A percentile compares a stretch with the other conserved stretches of the same genome.
phyloP scores from a whole-genome alignment of 108 stramenopile species.

The Fragilaria crotonensis region DNA sequence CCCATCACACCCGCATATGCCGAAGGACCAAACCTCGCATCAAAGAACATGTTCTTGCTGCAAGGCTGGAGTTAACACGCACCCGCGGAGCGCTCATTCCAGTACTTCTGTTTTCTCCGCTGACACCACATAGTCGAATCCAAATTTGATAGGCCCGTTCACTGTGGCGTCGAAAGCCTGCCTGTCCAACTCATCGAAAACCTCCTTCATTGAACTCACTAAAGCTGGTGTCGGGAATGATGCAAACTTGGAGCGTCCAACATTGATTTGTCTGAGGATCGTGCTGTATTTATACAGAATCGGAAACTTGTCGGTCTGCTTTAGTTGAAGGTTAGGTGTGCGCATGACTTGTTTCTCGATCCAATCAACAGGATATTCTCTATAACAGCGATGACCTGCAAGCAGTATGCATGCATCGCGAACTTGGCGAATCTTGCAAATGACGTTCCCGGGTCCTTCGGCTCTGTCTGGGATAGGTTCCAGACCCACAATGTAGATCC shows the following conservation, averaged over 20 bases:
- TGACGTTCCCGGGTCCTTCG: neutral
- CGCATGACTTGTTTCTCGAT: neutral
- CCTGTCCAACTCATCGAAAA: neutral
- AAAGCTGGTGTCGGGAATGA: conserved; percentile 53
- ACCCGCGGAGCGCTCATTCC: neutral
- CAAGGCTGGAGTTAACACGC: no score
- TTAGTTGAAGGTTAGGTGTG: neutral
- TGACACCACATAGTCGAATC: conserved; percentile 90
- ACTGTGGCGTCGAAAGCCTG: conserved; percentile 26
- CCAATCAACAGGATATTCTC: neutral
- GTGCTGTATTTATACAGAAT: neutral
- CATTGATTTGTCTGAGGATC: neutral
- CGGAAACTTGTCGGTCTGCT: neutral
- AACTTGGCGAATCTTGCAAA: neutral
- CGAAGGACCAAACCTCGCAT: no score
- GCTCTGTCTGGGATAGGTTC: neutral
- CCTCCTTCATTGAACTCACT: conserved; percentile 23
- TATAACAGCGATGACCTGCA: neutral
- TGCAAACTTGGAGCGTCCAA: conserved; percentile 47
- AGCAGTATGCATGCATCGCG: neutral
- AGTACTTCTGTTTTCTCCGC: conserved; percentile 45
- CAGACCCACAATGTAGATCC: conserved; percentile 8
- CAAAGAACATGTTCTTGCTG: no score
- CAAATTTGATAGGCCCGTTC: conserved; percentile 60
- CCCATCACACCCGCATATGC: no score